These are phyloP conservation scores for Aspergillus hancockii DNA, from an alignment of 495 filamentous ascomycete genomes.

Conservation along the genomic window DNA sequence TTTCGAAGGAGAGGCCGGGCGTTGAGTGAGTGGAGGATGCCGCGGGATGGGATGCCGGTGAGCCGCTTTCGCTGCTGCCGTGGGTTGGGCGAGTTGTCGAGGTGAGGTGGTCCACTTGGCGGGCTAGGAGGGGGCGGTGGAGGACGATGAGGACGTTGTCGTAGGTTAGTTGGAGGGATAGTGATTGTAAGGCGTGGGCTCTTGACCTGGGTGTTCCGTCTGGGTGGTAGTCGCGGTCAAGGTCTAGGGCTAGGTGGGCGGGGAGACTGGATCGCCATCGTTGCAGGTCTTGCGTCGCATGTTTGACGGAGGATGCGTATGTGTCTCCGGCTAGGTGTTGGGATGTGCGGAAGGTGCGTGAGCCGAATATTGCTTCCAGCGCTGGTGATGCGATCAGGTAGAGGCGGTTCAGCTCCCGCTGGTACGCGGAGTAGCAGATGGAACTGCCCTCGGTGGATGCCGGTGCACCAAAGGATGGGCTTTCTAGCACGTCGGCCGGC, in stretches of 20 bases:
- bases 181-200: constrained; percentile 29
- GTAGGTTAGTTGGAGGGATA: constrained; percentile 35
- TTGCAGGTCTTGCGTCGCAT: constrained; percentile 25
- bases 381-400: constrained; percentile 34
- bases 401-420: constrained; percentile 32
- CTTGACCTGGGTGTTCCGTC: constrained; percentile 15
- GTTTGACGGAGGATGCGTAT: constrained; percentile 22
- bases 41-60: background rate
- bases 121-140: constrained; percentile 32
- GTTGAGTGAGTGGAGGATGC: background rate
- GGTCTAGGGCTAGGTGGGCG: constrained; percentile 23
- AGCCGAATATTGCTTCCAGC: constrained; percentile 32
- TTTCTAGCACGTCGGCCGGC: constrained; percentile 30
- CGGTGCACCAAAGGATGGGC: constrained; percentile 21
- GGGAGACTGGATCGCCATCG: constrained; percentile 28
- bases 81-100: constrained; percentile 7
- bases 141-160: constrained; percentile 38
- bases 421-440: constrained; percentile 35
- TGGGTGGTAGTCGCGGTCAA: constrained; percentile 22
- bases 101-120: constrained; percentile 28
- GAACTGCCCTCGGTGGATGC: background rate
- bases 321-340: constrained; percentile 20
- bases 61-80: constrained; percentile 7
- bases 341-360: constrained; percentile 23
- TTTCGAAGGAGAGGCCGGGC: constrained; percentile 8